Evolutionary conservation across 345 rosid genomes (phyloP), one percentile per base, ranked within the genome.

Genomic region (Syzygium jambos): DNA sequence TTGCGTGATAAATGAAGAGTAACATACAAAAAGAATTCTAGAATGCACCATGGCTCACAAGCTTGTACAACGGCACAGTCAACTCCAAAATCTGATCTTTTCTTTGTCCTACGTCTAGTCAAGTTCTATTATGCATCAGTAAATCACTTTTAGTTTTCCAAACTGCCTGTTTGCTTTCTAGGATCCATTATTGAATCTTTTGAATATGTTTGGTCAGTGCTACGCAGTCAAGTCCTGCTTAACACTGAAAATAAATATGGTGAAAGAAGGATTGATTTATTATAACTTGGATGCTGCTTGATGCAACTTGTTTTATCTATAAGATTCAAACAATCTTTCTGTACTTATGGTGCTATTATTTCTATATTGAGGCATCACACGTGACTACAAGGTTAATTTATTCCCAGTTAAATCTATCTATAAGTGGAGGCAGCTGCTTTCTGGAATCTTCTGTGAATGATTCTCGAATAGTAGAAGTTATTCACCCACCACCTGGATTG

Each of bases 361-460:
- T 19, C 27, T 52, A 51, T 19, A 34, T 85, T 23, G 25, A 65
- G 86, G 51, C 78, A 46, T 46, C 53, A 6, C n/a, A 86, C 41
- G 23, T 86, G 87, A 59, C 53, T 12, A 16, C 63, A 51, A 43
- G 43, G 14, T 73, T 73, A 80, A 38, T 77, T 89, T 86, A 90
- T 46, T 87, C 87, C 87, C 93, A 96, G 99, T 96, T 90, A 63
- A 95, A 97, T 91, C 90, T 97, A 85, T 96, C 98, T 87, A 93
- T 97, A 88, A 90, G 88, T 90, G 99, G 99, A 86, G 99, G 99
- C 85, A 97, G 98, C 91, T 96, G 98, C 90, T 93, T 93, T 89
- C 92, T 95, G 93, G 95, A 97, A 93, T 93, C 95, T 89, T 90
- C 88, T 91, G 95, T 95, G 78, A 96, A 96, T 91, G 93, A 95